These are phyloP conservation scores for Phyllostachys edulis DNA, from an alignment of 176 grass and related monocot genomes.

Conservation along the genomic window DNA sequence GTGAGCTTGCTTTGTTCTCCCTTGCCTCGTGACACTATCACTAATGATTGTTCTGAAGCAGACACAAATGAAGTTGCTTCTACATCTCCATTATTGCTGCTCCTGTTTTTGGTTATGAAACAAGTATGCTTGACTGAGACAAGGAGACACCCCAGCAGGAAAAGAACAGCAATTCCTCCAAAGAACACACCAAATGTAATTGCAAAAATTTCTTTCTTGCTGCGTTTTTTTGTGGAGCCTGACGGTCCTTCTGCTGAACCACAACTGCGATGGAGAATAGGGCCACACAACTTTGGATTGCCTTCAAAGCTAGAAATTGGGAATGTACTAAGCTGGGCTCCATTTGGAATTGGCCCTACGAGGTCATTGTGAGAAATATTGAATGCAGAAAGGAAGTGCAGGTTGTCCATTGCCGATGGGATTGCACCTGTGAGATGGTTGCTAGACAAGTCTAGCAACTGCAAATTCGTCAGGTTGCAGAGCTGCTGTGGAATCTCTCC, in stretches of 20 bases:
- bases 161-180: conserved; percentile 21
- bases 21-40: conserved; percentile 10
- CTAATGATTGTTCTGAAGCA: conserved; percentile 32
- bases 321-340: conserved; percentile 42
- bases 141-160: not conserved
- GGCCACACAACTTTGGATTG: conserved; percentile 38
- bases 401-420: not conserved
- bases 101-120: not conserved
- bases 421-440: conserved; percentile 46
- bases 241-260: not conserved
- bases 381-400: conserved; percentile 35
- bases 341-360: conserved; percentile 37
- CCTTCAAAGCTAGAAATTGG: conserved; percentile 17
- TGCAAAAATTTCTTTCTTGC: conserved; percentile 6
- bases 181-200: conserved; percentile 21
- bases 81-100: not conserved
- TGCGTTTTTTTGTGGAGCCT: not conserved
- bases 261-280: not conserved
- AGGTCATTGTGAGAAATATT: conserved; percentile 41
- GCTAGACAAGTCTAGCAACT: conserved; percentile 33
- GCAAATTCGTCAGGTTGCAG: conserved; percentile 32
- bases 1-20: conserved; percentile 33
- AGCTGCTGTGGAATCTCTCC: conserved; percentile 19
- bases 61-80: not conserved
- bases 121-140: not conserved